Conservation (phyloP, 2,329 filamentous ascomycete genomes). For the Dactylellina leptospora region DNA sequence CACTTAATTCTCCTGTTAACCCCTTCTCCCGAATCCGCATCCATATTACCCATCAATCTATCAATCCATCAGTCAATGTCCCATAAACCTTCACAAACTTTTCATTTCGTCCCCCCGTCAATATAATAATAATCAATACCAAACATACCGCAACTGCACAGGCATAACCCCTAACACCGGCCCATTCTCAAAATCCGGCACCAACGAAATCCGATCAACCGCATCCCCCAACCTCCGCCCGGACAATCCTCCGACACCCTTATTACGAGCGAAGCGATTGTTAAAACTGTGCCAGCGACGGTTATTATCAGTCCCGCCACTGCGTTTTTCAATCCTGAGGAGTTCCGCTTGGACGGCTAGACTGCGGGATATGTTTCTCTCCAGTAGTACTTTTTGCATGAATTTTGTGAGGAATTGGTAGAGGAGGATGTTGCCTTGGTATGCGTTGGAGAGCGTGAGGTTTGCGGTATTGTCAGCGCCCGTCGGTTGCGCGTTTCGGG, state of each 20-base stretch:
- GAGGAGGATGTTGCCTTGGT: conserved; percentile 19
- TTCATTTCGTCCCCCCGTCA: no score
- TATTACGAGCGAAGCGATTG: background rate
- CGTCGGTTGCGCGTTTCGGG: no score
- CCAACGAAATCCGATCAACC: conserved; percentile 1
- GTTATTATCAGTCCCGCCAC: background rate
- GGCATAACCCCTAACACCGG: conserved; percentile 17
- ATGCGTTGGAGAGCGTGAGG: conserved; percentile 19
- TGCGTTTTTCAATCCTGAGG: conserved; percentile 17
- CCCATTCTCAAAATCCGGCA: conserved; percentile 24
- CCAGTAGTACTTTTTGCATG: conserved; percentile 18
- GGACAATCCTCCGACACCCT: no score
- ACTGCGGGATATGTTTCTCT: conserved; percentile 24
- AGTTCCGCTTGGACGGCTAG: conserved; percentile 8
- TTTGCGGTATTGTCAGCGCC: background rate
- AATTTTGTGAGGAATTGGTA: conserved; percentile 14
- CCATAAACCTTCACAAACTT: no score
- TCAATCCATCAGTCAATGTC: no score
- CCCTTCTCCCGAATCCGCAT: background rate
- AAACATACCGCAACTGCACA: conserved; percentile 7
- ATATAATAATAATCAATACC: no score
- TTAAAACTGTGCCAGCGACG: background rate
- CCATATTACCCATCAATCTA: no score
- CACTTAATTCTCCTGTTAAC: no score
- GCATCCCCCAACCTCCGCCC: conserved; percentile 13